A percentile compares a stretch with the other conserved stretches of the same genome.
phyloP scores from a whole-genome alignment of 768 basidiomycete species.

The Lentinula lateritia region DNA sequence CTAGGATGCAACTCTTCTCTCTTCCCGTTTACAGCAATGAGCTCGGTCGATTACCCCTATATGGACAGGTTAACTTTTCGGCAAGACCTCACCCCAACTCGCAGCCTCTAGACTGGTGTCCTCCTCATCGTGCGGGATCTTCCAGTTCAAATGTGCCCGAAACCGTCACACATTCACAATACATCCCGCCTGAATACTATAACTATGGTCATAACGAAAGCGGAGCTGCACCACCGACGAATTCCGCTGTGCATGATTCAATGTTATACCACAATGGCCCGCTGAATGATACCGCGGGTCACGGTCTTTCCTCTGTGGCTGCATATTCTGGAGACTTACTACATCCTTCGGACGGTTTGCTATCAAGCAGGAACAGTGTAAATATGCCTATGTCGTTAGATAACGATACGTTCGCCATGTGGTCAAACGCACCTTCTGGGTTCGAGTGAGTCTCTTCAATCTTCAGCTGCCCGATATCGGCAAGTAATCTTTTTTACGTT shows the following conservation, averaged over 20 bases:
- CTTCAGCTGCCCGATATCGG: neutral
- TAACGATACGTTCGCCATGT: slow-evolving; percentile 40
- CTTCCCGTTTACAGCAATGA: slow-evolving; percentile 41
- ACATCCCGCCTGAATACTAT: neutral
- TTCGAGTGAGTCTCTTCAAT: slow-evolving; percentile 34
- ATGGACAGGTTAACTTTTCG: slow-evolving; percentile 14
- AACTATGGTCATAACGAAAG: neutral
- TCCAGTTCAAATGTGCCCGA: neutral
- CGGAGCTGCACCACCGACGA: neutral
- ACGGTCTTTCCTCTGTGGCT: neutral
- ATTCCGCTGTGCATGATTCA: neutral
- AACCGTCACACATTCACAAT: neutral
- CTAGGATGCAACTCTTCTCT: slow-evolving; percentile 12
- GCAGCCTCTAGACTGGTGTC: neutral
- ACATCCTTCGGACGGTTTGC: neutral
- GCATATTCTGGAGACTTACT: neutral
- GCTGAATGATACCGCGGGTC: neutral
- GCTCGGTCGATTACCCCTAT: slow-evolving; percentile 35
- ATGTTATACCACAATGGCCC: neutral
- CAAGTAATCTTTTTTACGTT: slow-evolving; percentile 2
- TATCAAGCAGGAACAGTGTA: neutral
- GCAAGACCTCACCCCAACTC: neutral
- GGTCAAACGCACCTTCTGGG: slow-evolving; percentile 38
- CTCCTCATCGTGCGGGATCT: neutral
- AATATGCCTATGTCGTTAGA: slow-evolving; percentile 22